Evolutionary conservation across 805 yeast species (phyloP).

Genomic region (Yamadazyma paraphyllophila): DNA sequence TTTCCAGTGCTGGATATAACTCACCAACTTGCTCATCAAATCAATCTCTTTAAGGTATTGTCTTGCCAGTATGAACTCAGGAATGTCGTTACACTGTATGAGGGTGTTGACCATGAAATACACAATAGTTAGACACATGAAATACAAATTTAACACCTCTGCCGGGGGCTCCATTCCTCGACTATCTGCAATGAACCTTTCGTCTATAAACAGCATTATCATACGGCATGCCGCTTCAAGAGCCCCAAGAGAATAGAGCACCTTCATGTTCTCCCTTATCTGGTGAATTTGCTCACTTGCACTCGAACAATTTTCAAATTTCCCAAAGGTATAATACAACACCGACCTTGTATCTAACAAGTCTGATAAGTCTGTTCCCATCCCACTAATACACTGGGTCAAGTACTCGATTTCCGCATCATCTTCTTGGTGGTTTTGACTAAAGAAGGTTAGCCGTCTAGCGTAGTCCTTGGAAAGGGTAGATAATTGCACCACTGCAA

Average conservation of each 20-base stretch:
- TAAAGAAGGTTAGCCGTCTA: background rate
- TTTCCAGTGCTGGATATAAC: slow-evolving; percentile 64
- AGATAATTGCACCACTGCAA: slow-evolving; percentile 10
- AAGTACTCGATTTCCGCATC: background rate
- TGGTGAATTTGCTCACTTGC: slow-evolving; percentile 16
- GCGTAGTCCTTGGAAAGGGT: slow-evolving; percentile 2
- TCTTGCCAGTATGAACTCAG: slow-evolving; percentile 13
- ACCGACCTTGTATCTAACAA: background rate
- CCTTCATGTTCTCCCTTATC: slow-evolving; percentile 13
- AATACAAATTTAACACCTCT: slow-evolving; percentile 15
- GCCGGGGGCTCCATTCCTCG: background rate
- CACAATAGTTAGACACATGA: slow-evolving; percentile 31
- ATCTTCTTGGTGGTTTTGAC: background rate
- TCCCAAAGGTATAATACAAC: slow-evolving; percentile 27
- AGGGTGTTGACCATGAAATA: slow-evolving; percentile 32
- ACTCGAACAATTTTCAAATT: slow-evolving; percentile 14
- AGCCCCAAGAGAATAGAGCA: slow-evolving; percentile 9
- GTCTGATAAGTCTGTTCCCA: background rate
- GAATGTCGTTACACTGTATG: slow-evolving; percentile 11
- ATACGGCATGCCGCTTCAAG: background rate
- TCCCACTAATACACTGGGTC: background rate
- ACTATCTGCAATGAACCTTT: background rate
- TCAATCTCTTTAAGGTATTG: slow-evolving; percentile 27
- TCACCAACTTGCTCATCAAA: slow-evolving; percentile 44
- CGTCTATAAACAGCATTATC: background rate